Evolutionary conservation across 2,329 filamentous ascomycete species (phyloP).

Genomic region (Mycosphaerella sp.): DNA sequence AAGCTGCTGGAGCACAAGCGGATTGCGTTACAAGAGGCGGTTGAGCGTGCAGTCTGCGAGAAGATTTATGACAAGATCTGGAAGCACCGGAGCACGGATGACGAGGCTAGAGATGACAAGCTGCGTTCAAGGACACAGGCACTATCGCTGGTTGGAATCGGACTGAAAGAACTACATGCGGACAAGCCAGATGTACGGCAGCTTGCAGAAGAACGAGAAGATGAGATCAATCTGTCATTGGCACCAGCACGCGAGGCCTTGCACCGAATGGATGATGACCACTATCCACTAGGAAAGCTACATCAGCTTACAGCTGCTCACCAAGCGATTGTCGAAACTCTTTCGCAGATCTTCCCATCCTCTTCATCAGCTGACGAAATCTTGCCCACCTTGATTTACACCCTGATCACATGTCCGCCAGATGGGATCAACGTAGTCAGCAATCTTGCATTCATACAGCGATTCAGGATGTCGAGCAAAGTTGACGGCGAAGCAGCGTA

Average conservation of each 20-base stretch:
- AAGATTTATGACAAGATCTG: constrained; percentile 73
- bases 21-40: constrained; percentile 74
- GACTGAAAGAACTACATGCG: constrained; percentile 74
- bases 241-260: constrained; percentile 62
- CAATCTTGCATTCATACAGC: constrained; percentile 89
- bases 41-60: constrained; percentile 61
- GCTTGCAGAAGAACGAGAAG: constrained; percentile 46
- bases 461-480: constrained; percentile 78
- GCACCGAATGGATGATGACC: constrained; percentile 74
- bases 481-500: constrained; percentile 93
- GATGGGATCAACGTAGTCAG: constrained; percentile 85
- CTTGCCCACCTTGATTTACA: constrained; percentile 92
- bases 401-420: constrained; percentile 81
- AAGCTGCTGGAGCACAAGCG: constrained; percentile 73
- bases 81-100: constrained; percentile 82
- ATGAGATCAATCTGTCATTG: constrained; percentile 67
- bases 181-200: constrained; percentile 56
- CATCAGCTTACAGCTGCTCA: constrained; percentile 82
- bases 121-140: constrained; percentile 90
- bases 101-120: constrained; percentile 92
- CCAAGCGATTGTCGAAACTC: constrained; percentile 87
- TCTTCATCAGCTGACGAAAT: constrained; percentile 94
- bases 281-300: constrained; percentile 85
- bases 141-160: constrained; percentile 83
- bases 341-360: constrained; percentile 59